A percentile compares a stretch with the other conserved stretches of the same genome.
Conservation (phyloP, 2,329 filamentous ascomycete species). For the Corinectria fuckeliana region DNA sequence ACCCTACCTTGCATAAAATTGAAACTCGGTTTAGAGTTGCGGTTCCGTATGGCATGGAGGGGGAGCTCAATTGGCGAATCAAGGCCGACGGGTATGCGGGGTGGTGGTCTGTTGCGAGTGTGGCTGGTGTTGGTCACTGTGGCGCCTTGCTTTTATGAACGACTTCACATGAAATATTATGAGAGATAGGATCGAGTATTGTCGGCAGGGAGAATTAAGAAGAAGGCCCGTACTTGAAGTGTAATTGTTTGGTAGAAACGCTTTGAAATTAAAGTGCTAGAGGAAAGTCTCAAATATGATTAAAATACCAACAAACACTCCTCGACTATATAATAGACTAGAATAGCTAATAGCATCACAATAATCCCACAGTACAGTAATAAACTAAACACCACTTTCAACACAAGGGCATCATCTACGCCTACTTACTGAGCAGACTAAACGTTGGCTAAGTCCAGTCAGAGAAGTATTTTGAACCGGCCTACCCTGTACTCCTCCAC, state of each 20-base stretch:
- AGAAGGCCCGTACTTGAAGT: too few relatives aligned
- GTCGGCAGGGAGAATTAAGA: too few relatives aligned
- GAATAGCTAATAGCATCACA: too few relatives aligned
- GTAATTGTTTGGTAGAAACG: too few relatives aligned
- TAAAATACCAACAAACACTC: too few relatives aligned
- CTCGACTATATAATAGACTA: too few relatives aligned
- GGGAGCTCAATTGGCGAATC: slow-evolving; percentile 20
- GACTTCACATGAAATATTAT: too few relatives aligned
- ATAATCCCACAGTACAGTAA: too few relatives aligned
- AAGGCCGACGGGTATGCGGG: slow-evolving; percentile 14
- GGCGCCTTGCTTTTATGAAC: background rate
- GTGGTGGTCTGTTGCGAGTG: background rate
- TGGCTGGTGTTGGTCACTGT: slow-evolving; percentile 8
- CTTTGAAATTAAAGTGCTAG: too few relatives aligned
- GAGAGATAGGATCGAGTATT: too few relatives aligned
- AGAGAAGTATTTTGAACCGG: background rate
- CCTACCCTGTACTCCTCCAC: background rate
- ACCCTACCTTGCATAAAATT: background rate
- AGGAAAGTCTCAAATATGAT: too few relatives aligned
- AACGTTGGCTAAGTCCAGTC: background rate
- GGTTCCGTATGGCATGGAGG: background rate
- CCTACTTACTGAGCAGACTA: background rate
- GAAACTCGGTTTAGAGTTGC: background rate
- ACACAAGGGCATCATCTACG: background rate
- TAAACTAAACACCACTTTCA: too few relatives aligned